Evolutionary conservation across 2,329 filamentous ascomycete species (phyloP).

Genomic region (Hymenoscyphus repandus): DNA sequence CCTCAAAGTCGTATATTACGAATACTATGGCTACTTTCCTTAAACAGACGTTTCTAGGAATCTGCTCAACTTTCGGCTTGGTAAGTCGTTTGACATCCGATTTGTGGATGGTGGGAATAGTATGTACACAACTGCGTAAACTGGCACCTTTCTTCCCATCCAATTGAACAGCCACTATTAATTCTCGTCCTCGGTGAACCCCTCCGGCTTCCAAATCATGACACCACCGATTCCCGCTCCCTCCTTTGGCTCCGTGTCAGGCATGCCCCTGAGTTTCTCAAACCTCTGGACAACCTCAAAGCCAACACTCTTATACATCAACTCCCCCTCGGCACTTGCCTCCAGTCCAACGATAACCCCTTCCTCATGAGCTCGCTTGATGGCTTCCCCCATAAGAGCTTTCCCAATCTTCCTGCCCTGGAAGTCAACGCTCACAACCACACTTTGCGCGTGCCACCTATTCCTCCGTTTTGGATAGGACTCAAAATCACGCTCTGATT

Average conservation of each 20-base stretch:
- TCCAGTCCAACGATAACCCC: conserved; percentile 21
- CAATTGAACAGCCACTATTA: neutral
- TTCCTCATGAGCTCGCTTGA: conserved; percentile 22
- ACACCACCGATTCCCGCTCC: neutral
- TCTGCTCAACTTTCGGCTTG: too few species aligned
- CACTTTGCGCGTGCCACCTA: conserved; percentile 25
- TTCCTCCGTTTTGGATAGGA: conserved; percentile 14
- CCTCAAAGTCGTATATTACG: too few species aligned
- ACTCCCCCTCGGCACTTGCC: conserved; percentile 21
- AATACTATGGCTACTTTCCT: too few species aligned
- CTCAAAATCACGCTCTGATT: conserved; percentile 17
- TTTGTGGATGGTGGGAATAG: too few species aligned
- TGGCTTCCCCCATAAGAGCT: conserved; percentile 24
- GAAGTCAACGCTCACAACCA: conserved; percentile 19
- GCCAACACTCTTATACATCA: conserved; percentile 22
- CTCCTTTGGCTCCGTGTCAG: neutral
- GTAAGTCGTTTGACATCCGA: too few species aligned
- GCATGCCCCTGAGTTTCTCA: neutral
- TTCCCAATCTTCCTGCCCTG: conserved; percentile 24
- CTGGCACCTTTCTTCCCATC: too few species aligned
- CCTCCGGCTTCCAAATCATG: conserved; percentile 2
- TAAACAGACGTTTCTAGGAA: too few species aligned
- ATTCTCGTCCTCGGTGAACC: neutral
- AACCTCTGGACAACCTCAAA: conserved; percentile 20
- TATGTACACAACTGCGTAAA: neutral